A percentile compares a stretch with the other conserved stretches of the same genome.
These are phyloP conservation scores for Alternaria gansuensis DNA, from an alignment of 2,329 filamentous ascomycete genomes.

Conservation along the genomic window DNA sequence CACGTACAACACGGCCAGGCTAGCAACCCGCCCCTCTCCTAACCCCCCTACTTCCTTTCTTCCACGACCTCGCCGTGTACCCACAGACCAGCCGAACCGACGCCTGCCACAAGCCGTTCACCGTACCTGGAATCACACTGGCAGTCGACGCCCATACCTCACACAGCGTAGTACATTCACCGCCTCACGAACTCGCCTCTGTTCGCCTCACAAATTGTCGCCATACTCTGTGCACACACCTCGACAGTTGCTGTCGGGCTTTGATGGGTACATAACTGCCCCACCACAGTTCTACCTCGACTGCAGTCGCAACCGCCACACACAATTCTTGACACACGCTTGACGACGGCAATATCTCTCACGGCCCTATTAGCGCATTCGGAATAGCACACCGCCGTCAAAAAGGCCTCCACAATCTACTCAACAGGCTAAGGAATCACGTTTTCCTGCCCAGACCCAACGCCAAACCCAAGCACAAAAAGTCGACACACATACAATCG, in stretches of 20 bases:
- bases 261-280: conserved; percentile 35
- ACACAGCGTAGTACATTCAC: conserved; percentile 11
- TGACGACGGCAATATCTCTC: background rate
- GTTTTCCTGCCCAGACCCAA: background rate
- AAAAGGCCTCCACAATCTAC: conserved; percentile 2
- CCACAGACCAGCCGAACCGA: conserved; percentile 5
- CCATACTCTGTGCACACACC: conserved; percentile 2
- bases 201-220: background rate
- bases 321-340: conserved; percentile 12
- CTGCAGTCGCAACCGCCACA: conserved; percentile 27
- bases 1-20: conserved; percentile 3
- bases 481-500: conserved; percentile 9
- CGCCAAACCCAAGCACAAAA: background rate
- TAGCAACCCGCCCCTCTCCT: conserved; percentile 7
- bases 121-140: conserved; percentile 10
- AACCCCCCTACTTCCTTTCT: background rate
- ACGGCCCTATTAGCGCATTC: background rate
- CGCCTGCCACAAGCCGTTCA: conserved; percentile 11
- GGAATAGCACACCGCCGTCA: conserved; percentile 8
- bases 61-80: conserved; percentile 7
- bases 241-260: conserved; percentile 7
- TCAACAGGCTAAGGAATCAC: conserved; percentile 2
- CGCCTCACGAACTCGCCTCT: background rate
- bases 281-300: conserved; percentile 32
- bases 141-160: conserved; percentile 12